Conservation (phyloP, 139 green algal species). For the Chlorella sp. region DNA sequence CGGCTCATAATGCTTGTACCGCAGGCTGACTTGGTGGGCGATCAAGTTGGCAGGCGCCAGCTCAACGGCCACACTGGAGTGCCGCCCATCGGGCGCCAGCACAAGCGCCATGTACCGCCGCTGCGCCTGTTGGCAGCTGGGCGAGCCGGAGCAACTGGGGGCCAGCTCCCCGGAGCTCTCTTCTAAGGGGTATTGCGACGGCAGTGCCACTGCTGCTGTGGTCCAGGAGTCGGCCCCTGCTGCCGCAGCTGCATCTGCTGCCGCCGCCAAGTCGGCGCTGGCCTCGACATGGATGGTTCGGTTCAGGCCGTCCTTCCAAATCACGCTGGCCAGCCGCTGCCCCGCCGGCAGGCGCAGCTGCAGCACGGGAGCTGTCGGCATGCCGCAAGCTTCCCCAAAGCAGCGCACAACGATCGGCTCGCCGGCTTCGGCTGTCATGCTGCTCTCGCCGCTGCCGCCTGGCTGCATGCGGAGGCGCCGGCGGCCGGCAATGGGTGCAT, state of each 20-base stretch:
- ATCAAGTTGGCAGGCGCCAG: not conserved
- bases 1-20: constrained; percentile 14
- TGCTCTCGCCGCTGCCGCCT: not conserved
- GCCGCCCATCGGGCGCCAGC: constrained; percentile 16
- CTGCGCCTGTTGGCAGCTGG: not conserved
- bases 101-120: not conserved
- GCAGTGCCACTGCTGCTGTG: not conserved
- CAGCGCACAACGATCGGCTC: not conserved
- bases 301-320: constrained; percentile 26
- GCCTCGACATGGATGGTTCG: not conserved
- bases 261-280: constrained; percentile 5
- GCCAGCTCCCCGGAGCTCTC: not conserved
- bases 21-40: not conserved
- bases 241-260: not conserved
- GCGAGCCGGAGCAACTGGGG: not conserved
- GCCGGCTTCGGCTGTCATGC: not conserved
- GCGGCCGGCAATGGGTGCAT: not conserved
- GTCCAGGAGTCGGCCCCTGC: not conserved
- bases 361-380: not conserved
- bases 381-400: not conserved
- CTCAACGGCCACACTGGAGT: not conserved
- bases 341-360: constrained; percentile 12
- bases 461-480: constrained; percentile 2
- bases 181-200: not conserved
- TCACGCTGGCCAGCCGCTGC: constrained; percentile 3